Percentiles rank a stretch among this genome's conserved stretches.
These are phyloP conservation scores for Populus tremula DNA, from an alignment of 345 rosid genomes.

Conservation along the genomic window DNA sequence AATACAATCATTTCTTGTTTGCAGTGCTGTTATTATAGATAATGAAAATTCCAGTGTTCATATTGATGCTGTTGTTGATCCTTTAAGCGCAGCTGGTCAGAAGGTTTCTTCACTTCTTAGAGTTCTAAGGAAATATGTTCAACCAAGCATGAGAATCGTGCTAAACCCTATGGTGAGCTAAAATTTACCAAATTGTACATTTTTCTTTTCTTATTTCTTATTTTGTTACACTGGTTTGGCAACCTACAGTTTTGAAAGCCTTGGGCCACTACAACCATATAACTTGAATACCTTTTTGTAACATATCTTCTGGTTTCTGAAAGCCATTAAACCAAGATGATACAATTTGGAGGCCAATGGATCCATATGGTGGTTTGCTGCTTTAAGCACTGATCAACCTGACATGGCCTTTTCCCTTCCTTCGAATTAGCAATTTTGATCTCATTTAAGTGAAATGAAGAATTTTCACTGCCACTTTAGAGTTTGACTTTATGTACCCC, in stretches of 20 bases:
- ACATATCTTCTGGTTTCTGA: no score
- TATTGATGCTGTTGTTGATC: slow-evolving; percentile 94
- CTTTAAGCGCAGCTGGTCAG: slow-evolving; percentile 89
- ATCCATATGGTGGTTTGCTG: not conserved
- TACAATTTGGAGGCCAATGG: not conserved
- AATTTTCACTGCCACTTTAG: not conserved
- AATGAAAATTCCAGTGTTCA: slow-evolving; percentile 78
- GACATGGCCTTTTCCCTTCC: not conserved
- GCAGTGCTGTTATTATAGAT: slow-evolving; percentile 78
- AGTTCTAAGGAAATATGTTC: slow-evolving; percentile 62
- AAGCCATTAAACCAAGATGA: not conserved
- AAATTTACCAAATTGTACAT: not conserved
- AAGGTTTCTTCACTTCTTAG: slow-evolving; percentile 83
- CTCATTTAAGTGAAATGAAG: not conserved
- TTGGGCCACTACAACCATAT: no score
- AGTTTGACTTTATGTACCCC: no score
- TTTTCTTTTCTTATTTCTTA: not conserved
- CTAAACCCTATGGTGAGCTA: slow-evolving; percentile 90
- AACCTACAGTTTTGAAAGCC: not conserved
- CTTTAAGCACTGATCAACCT: not conserved
- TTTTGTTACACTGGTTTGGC: not conserved
- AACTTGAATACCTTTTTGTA: no score
- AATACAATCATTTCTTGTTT: slow-evolving; percentile 6
- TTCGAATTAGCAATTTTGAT: not conserved
- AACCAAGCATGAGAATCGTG: slow-evolving; percentile 90